Conservation (phyloP, 305 asterid genomes). For the Fraxinus xanthoxyloides region DNA sequence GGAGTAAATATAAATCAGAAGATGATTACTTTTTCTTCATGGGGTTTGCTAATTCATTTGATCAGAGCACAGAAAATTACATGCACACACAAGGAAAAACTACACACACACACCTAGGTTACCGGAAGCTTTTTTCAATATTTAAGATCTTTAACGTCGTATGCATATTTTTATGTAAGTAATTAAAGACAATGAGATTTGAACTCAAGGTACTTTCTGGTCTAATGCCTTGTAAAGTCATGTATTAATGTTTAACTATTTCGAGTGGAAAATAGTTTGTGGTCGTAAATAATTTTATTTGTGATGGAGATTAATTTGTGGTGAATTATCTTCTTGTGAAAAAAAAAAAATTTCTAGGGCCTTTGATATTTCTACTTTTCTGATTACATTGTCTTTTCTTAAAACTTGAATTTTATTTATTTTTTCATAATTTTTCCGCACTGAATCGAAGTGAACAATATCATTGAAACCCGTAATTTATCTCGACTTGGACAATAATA, state of each 20-base stretch:
- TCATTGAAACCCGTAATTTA: background rate
- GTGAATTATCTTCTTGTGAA: background rate
- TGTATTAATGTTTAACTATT: background rate
- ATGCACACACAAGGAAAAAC: background rate
- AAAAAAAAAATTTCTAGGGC: background rate
- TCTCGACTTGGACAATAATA: background rate
- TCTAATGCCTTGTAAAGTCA: background rate
- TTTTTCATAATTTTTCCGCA: background rate
- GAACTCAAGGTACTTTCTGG: background rate
- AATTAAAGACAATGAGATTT: background rate
- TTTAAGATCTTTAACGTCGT: background rate
- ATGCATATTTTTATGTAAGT: background rate
- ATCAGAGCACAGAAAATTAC: background rate
- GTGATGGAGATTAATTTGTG: background rate
- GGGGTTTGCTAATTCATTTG: background rate
- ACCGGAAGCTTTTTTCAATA: background rate
- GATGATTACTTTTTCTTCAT: background rate
- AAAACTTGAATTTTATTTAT: too few relatives aligned
- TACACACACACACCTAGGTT: background rate
- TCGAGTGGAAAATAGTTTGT: background rate
- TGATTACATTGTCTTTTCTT: background rate
- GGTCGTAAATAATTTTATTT: background rate
- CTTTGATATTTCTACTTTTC: background rate
- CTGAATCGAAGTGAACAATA: background rate
- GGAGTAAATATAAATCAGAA: background rate